Percentiles rank a stretch among this genome's conserved stretches.
Conservation (phyloP, 331 rosid species). For the Saraca asoca region DNA sequence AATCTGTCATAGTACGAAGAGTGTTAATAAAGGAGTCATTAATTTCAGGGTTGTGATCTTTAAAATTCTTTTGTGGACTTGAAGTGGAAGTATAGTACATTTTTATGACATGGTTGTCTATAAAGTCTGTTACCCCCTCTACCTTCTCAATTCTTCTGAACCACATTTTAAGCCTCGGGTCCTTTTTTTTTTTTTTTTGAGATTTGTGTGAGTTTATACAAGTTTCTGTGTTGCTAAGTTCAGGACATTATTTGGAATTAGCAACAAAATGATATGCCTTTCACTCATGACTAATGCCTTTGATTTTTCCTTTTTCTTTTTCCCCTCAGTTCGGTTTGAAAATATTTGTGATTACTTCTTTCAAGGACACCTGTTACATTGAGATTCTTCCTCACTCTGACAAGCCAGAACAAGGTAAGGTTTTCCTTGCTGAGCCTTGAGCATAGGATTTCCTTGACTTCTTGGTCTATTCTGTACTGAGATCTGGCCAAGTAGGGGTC, state of each 20-base stretch:
- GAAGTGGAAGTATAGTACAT: constrained; percentile 5
- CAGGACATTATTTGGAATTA: constrained; percentile 25
- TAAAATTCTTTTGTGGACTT: too few relatives aligned
- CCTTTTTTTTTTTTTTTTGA: too few relatives aligned
- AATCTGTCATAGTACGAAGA: constrained; percentile 8
- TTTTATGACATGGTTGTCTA: constrained; percentile 10
- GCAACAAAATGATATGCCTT: constrained; percentile 2
- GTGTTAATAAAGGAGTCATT: background rate
- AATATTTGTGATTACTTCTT: constrained; percentile 72
- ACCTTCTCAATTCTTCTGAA: background rate
- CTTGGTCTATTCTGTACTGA: background rate
- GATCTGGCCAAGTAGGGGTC: constrained; percentile 17
- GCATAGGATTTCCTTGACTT: background rate
- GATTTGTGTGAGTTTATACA: too few relatives aligned
- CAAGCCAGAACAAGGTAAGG: constrained; percentile 64
- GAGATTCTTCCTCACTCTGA: constrained; percentile 77
- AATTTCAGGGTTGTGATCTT: constrained; percentile 4
- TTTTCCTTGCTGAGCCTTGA: constrained; percentile 18
- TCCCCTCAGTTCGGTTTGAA: constrained; percentile 62
- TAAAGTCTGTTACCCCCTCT: constrained; percentile 12
- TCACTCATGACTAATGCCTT: constrained; percentile 30
- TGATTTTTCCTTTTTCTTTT: constrained; percentile 18
- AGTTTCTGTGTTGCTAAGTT: constrained; percentile 21
- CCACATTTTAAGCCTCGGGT: background rate
- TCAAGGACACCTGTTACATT: constrained; percentile 77